Conservation (phyloP, 495 filamentous ascomycete species). For the Penicillium subrubescens region DNA sequence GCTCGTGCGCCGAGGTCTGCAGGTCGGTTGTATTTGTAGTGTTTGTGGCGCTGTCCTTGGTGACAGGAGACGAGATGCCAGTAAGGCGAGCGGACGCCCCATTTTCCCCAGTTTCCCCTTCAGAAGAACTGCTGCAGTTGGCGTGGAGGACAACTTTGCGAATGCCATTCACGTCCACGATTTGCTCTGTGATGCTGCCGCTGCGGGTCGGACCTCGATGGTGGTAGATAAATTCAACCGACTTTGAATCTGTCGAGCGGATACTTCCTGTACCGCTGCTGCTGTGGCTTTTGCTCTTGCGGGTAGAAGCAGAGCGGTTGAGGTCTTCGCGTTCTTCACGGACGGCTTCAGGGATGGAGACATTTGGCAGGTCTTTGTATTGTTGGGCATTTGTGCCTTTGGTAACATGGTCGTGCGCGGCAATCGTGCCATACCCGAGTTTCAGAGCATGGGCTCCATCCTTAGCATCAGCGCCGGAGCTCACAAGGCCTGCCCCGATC, state of each 20-base stretch:
- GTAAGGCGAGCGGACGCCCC: constrained; percentile 8
- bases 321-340: constrained; percentile 41
- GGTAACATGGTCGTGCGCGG: constrained; percentile 15
- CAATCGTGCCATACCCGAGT: constrained; percentile 64
- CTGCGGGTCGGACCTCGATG: constrained; percentile 64
- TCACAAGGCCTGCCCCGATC: constrained; percentile 54
- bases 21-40: background rate
- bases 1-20: constrained; percentile 11
- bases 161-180: constrained; percentile 78
- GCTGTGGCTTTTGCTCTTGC: constrained; percentile 11
- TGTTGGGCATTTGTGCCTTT: constrained; percentile 30
- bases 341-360: constrained; percentile 43
- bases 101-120: constrained; percentile 34
- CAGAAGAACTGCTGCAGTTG: constrained; percentile 56
- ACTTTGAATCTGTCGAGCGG: constrained; percentile 40
- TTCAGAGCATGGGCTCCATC: constrained; percentile 70
- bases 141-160: constrained; percentile 84
- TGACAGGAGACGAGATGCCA: constrained; percentile 18
- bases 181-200: constrained; percentile 87
- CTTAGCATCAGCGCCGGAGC: constrained; percentile 57
- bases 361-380: constrained; percentile 30
- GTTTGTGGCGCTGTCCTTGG: constrained; percentile 15
- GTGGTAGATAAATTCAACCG: constrained; percentile 35
- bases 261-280: constrained; percentile 38
- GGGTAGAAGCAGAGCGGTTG: constrained; percentile 17